Evolutionary conservation across 108 stramenopile species (phyloP).

Genomic region (Skeletonema tropicum): DNA sequence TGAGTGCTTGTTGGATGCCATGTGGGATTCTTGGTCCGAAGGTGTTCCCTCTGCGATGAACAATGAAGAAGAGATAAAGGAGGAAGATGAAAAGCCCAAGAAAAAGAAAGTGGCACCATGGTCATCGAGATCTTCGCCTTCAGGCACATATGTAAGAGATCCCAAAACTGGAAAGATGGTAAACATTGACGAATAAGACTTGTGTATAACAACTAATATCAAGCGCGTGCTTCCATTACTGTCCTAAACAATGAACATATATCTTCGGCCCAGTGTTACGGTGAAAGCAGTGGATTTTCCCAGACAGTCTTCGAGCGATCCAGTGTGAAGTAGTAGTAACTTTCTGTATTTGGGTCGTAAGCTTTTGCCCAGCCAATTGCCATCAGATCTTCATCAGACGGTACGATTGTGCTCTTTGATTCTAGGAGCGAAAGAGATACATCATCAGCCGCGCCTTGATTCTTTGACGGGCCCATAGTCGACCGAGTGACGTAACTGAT

Average conservation of each 20-base stretch:
- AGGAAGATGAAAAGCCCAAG: conserved; percentile 18
- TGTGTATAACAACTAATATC: neutral
- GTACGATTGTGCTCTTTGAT: conserved; percentile 54
- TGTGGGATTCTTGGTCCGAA: conserved; percentile 66
- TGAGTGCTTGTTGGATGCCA: conserved; percentile 59
- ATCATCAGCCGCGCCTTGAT: conserved; percentile 25
- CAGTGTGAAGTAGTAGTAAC: conserved; percentile 87
- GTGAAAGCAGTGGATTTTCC: conserved; percentile 70
- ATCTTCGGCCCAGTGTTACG: neutral
- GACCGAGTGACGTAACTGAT: conserved; percentile 53
- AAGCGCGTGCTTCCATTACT: neutral
- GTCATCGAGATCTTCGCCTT: conserved; percentile 73
- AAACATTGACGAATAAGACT: conserved; percentile 73
- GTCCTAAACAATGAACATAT: neutral
- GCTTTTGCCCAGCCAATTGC: conserved; percentile 91
- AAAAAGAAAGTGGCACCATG: conserved; percentile 69
- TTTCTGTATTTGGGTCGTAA: conserved; percentile 79
- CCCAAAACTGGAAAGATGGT: conserved; percentile 77
- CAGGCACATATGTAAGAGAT: conserved; percentile 81
- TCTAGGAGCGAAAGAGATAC: conserved; percentile 46
- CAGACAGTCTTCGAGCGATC: conserved; percentile 82
- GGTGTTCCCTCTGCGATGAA: conserved; percentile 34
- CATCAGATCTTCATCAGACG: conserved; percentile 83
- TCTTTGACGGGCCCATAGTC: conserved; percentile 39
- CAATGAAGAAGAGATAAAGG: conserved; percentile 12